Percentiles rank a stretch among this genome's conserved stretches.
Conservation (phyloP, 31 red algal genomes). For the Odonthalia washingtoniensis region DNA sequence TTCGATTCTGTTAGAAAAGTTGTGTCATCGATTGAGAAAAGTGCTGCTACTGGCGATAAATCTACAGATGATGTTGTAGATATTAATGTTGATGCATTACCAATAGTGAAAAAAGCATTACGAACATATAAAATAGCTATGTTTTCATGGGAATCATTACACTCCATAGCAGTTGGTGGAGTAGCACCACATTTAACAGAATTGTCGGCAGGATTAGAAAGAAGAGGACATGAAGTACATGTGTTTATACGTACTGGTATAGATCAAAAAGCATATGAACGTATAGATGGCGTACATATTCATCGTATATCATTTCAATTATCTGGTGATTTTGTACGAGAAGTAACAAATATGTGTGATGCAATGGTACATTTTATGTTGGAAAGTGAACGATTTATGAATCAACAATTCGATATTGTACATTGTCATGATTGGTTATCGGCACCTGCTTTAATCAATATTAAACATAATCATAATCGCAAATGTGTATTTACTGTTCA, state of each 20-base stretch:
- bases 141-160: constrained; percentile 92
- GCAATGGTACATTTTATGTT: constrained; percentile 92
- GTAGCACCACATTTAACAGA: constrained; percentile 95
- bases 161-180: constrained; percentile 92
- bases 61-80: too few relatives aligned
- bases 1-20: constrained; percentile 30
- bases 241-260: constrained; percentile 83
- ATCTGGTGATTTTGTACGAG: constrained; percentile 89
- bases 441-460: constrained; percentile 84
- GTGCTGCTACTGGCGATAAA: too few relatives aligned
- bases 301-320: constrained; percentile 89
- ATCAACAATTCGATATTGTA: constrained; percentile 83
- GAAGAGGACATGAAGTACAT: constrained; percentile 94
- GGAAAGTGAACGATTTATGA: constrained; percentile 93
- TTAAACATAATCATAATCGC: constrained; percentile 80
- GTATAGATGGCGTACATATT: constrained; percentile 91
- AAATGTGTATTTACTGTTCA: constrained; percentile 89
- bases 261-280: constrained; percentile 81
- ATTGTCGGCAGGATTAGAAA: constrained; percentile 86
- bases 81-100: constrained; percentile 5
- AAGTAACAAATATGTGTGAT: constrained; percentile 94
- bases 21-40: too few relatives aligned
- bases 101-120: constrained; percentile 36
- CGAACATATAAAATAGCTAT: constrained; percentile 78
- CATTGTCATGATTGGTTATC: constrained; percentile 96